Conservation (phyloP, 805 yeast species). For the Lachancea dasiensis region DNA sequence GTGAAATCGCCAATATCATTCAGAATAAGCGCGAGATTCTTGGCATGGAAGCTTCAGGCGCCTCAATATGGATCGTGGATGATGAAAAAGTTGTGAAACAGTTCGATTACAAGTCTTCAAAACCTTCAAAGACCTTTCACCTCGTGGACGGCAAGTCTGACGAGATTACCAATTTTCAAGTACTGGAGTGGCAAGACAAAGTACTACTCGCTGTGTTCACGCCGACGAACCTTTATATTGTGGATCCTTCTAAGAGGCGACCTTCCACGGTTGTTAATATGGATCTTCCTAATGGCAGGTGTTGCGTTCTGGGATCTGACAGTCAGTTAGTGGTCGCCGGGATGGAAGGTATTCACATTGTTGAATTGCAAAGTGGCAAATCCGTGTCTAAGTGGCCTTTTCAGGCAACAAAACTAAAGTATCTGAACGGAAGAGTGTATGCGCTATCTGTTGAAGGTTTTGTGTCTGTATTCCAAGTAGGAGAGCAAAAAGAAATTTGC, state of each 20-base stretch:
- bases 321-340: constrained; percentile 22
- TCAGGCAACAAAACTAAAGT: constrained; percentile 18
- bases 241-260: constrained; percentile 48
- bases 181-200: constrained; percentile 15
- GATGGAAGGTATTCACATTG: constrained; percentile 15
- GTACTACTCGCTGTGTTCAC: constrained; percentile 29
- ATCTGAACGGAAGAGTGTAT: constrained; percentile 17
- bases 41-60: constrained; percentile 32
- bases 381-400: constrained; percentile 20
- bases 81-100: constrained; percentile 31
- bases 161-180: constrained; percentile 27
- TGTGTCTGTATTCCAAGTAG: constrained; percentile 26
- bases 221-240: constrained; percentile 47
- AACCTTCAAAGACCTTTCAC: constrained; percentile 34
- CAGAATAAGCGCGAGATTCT: constrained; percentile 34
- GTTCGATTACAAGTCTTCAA: constrained; percentile 26
- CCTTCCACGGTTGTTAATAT: constrained; percentile 18
- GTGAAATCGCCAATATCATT: constrained; percentile 33
- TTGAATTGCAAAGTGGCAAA: constrained; percentile 15
- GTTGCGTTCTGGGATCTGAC: constrained; percentile 15
- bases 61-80: constrained; percentile 33
- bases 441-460: constrained; percentile 20
- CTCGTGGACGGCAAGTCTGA: constrained; percentile 30
- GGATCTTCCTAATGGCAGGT: constrained; percentile 3
- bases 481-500: constrained; percentile 33